Percentiles rank a stretch among this genome's conserved stretches.
These are phyloP conservation scores for Podaxis mareebaensis DNA, from an alignment of 768 basidiomycete species.

Conservation along the genomic window DNA sequence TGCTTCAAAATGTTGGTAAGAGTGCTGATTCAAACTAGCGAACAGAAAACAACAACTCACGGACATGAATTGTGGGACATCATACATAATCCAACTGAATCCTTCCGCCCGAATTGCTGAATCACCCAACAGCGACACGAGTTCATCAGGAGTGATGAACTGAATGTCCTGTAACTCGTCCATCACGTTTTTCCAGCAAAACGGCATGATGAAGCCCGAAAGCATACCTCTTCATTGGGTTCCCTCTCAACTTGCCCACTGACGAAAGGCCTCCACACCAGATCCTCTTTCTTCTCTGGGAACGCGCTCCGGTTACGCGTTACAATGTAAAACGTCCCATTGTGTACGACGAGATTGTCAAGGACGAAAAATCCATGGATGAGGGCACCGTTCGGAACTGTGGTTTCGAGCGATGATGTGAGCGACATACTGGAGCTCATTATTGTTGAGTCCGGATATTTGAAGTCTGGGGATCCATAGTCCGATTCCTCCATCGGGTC, in stretches of 20 bases:
- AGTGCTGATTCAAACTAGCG: background rate
- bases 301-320: constrained; percentile 39
- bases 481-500: background rate
- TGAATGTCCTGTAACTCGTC: constrained; percentile 25
- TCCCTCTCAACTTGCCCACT: constrained; percentile 24
- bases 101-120: constrained; percentile 24
- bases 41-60: constrained; percentile 16
- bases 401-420: background rate
- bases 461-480: background rate
- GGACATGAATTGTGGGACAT: constrained; percentile 27
- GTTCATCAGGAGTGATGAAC: constrained; percentile 25
- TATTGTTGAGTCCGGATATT: background rate
- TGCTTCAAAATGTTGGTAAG: constrained; percentile 29
- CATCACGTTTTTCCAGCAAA: background rate
- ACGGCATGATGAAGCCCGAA: background rate
- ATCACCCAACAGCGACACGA: constrained; percentile 24
- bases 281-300: constrained; percentile 46
- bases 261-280: constrained; percentile 27
- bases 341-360: constrained; percentile 70
- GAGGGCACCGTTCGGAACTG: constrained; percentile 4
- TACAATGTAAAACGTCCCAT: constrained; percentile 71
- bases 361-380: constrained; percentile 71
- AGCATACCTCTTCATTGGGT: constrained; percentile 33
- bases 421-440: background rate
- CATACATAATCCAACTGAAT: constrained; percentile 30